Base-by-base conservation (phyloP, 805 yeast genomes). In the Saturnispora bothae region DNA sequence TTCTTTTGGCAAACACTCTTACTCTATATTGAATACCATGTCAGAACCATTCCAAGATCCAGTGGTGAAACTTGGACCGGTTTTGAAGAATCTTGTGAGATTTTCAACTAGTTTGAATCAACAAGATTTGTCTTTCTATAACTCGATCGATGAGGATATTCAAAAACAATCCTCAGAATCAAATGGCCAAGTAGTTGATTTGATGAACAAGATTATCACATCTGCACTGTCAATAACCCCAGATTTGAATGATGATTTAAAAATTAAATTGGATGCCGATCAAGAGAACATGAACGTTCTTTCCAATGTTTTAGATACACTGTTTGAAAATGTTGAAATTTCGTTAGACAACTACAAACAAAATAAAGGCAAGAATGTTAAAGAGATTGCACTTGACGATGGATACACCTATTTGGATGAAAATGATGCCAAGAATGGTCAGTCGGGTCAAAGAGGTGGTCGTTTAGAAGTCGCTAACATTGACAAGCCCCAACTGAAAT, bases 41-140 rank as follows among this genome's bases (percentile, higher is more conserved):
- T 8, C 28, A 18, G 15, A 18, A 22, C 15, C 23, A 8, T 40
- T 56, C 30, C 55, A 53, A 16, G 51, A 52, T 10, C 33, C 33
- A 6, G 21, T 30, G 16, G 23, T 4, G 23, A 13, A 5, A 4
- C 46, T 62, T 14, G 54, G 74, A 15, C 71, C 76, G 9, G 56
- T 66, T 41, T 61, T 77, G n/a, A 66, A 73, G 34, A 64, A 69
- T 9, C 62, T 78, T 3, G 73, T 83, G 28, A 64, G 94, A 43
- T 70, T 80, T 3, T 68, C 94, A 0, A 64, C 79, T 3, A 76
- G 82, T 2, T 57, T 88, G 31, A 81, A 83, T 2, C 73, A 84
- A 0, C 82, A 82, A 40, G 97, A 89, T 61, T 68, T 86, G n/a
- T 73, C 69, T 22, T 92, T 88, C 51, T 74, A 76, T 56, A 68